These are phyloP conservation scores for Odontarrhena argentea DNA, from an alignment of 345 rosid genomes.

Conservation along the genomic window DNA sequence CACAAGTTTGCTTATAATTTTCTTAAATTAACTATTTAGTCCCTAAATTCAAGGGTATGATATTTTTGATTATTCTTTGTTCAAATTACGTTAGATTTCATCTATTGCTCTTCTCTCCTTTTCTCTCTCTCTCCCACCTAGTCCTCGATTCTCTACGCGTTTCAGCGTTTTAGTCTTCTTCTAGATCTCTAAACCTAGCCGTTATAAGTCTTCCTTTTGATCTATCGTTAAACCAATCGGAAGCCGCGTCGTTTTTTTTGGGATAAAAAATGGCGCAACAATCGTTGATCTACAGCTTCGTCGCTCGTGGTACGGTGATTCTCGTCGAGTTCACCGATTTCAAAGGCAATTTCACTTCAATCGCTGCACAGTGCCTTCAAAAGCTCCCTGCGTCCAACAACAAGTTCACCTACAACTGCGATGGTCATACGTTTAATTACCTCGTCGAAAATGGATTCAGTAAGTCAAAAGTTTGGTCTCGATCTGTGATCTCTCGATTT, in stretches of 20 bases:
- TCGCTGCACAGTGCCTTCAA: conserved; percentile 74
- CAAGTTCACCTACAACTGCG: conserved; percentile 75
- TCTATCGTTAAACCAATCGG: conserved; percentile 7
- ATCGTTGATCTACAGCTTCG: conserved; percentile 74
- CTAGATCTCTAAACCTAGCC: conserved; percentile 33
- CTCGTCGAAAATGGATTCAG: conserved; percentile 81
- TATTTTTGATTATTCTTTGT: conserved; percentile 1
- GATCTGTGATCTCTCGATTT: conserved; percentile 4
- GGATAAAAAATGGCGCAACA: conserved; percentile 63
- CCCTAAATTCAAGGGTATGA: conserved; percentile 21
- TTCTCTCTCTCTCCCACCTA: conserved; percentile 17
- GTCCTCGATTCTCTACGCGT: conserved; percentile 41
- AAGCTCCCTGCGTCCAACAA: conserved; percentile 73
- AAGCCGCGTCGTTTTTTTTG: background rate
- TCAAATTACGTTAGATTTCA: conserved; percentile 22
- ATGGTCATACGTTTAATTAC: conserved; percentile 83
- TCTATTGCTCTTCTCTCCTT: background rate
- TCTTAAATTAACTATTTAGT: background rate
- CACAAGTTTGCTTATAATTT: background rate
- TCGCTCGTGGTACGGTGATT: conserved; percentile 69
- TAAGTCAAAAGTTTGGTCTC: conserved; percentile 36
- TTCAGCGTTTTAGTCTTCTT: conserved; percentile 41
- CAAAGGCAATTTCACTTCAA: conserved; percentile 72
- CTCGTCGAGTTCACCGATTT: conserved; percentile 74
- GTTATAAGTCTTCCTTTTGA: conserved; percentile 22